Evolutionary conservation across 2,329 filamentous ascomycete species (phyloP).

Genomic region (Cytospora piceae): DNA sequence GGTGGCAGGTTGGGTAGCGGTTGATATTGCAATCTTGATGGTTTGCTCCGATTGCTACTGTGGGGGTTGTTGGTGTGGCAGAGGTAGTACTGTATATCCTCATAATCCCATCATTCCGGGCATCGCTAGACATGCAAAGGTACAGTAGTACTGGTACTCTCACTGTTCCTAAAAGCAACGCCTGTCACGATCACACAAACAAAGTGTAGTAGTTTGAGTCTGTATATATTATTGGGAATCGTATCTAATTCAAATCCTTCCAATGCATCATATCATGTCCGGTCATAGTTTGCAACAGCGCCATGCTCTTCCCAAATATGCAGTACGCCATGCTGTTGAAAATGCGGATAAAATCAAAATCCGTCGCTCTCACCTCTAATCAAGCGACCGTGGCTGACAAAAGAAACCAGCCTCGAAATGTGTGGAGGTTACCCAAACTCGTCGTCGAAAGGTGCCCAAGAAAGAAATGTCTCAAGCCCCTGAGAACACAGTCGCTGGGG

Average conservation of each 20-base stretch:
- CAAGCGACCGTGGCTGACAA: neutral
- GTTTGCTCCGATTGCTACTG: too few relatives aligned
- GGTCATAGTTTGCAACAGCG: neutral
- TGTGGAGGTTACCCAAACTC: neutral
- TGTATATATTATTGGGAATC: neutral
- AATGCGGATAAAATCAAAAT: conserved; percentile 15
- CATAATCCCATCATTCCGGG: too few relatives aligned
- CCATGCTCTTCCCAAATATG: neutral
- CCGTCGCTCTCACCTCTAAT: neutral
- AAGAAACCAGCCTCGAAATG: neutral
- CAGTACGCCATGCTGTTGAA: conserved; percentile 22
- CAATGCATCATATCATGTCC: neutral
- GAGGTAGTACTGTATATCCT: neutral
- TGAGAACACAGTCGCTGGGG: neutral
- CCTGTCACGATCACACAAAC: too few relatives aligned
- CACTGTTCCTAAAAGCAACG: too few relatives aligned
- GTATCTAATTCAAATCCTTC: neutral
- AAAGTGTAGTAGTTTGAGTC: too few relatives aligned
- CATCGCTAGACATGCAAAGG: too few relatives aligned
- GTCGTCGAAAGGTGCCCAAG: neutral
- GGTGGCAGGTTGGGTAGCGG: too few relatives aligned
- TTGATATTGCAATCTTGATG: too few relatives aligned
- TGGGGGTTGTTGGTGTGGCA: neutral
- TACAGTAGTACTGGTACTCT: too few relatives aligned
- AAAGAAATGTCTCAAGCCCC: neutral